These are phyloP conservation scores for Ascochyta pisi DNA, from an alignment of 2,329 filamentous ascomycete genomes.

Conservation along the genomic window DNA sequence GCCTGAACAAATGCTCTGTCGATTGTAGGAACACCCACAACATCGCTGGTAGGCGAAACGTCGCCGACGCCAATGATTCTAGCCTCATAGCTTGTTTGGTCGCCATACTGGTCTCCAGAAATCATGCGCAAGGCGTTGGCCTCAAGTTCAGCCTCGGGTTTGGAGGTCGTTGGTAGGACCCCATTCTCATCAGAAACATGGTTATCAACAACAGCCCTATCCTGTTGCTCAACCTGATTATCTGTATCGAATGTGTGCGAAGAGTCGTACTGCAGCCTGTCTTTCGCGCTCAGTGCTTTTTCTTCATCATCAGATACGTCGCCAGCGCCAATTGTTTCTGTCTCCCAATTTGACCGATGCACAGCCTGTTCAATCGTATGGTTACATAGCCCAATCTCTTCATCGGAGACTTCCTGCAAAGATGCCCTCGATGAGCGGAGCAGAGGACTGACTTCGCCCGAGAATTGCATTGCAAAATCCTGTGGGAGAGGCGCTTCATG, in stretches of 20 bases:
- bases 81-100: slow-evolving; percentile 25
- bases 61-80: slow-evolving; percentile 29
- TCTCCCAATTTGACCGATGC: slow-evolving; percentile 24
- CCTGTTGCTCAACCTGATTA: not conserved
- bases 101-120: not conserved
- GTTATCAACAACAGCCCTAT: not conserved
- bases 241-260: not conserved
- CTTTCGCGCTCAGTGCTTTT: not conserved
- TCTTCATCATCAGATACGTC: slow-evolving; percentile 26
- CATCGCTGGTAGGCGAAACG: slow-evolving; percentile 28
- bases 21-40: not conserved
- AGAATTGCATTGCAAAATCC: slow-evolving; percentile 3
- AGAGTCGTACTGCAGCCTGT: not conserved
- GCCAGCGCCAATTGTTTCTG: slow-evolving; percentile 29
- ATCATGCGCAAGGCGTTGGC: not conserved
- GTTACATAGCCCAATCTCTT: not conserved
- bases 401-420: slow-evolving; percentile 10
- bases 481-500: slow-evolving; percentile 17
- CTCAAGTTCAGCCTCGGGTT: not conserved
- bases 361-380: not conserved
- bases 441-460: slow-evolving; percentile 32
- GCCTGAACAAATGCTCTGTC: not conserved
- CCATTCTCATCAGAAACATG: not conserved
- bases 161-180: not conserved
- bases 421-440: slow-evolving; percentile 22